Evolutionary conservation across 208 protist species (phyloP), one percentile per base, ranked within the genome.

Genomic region (Acanthamoeba sp.): DNA sequence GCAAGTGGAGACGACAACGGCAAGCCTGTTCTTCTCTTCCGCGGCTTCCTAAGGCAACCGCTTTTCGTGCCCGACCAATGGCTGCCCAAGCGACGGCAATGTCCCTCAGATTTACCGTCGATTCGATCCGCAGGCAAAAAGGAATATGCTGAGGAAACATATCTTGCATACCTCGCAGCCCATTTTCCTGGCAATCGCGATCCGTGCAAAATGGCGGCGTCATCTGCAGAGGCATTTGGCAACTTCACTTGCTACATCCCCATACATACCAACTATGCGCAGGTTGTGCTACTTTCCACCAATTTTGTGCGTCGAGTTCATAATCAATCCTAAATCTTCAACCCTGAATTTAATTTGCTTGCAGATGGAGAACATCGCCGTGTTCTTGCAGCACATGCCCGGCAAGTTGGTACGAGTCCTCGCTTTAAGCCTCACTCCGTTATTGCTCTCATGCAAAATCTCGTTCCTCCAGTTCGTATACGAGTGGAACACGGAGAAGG

Each of bases 221-320:
- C 66, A 42, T 40, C 29, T 40, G 66, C n/a, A 42, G 66, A 42
- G 20, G n/a, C 66, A 29, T 85, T 85, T 55, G 36, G 27, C 52
- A 71, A 91, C 36, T 91, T 91, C 59, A 91, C 84, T 29, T 93
- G 89, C 38, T 93, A 93, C 89, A 82, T 93, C 7, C 89, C 89
- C 64, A 80, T 93, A 22, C 89, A 93, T 34, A 93, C 89, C 62
- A 93, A 80, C 42, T 93, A 93, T 93, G 57, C 89, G 3, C 89
- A 93, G 89, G 89, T 80, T 45, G 10, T 32, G 57, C 57, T 9
- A 14, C 57, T 32, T 0, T 29, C 1, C 18, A 24, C 45, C 2
- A 0, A n/a, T 91, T 69, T 91, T 66, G 6, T 64, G 4, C 24
- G 4, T 57, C n/a, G 24, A 10, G 27, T 29, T 87, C 3, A 10